Percentiles rank a stretch among this genome's conserved stretches.
Conservation (phyloP, 345 rosid species). For the Turnera subulata region DNA sequence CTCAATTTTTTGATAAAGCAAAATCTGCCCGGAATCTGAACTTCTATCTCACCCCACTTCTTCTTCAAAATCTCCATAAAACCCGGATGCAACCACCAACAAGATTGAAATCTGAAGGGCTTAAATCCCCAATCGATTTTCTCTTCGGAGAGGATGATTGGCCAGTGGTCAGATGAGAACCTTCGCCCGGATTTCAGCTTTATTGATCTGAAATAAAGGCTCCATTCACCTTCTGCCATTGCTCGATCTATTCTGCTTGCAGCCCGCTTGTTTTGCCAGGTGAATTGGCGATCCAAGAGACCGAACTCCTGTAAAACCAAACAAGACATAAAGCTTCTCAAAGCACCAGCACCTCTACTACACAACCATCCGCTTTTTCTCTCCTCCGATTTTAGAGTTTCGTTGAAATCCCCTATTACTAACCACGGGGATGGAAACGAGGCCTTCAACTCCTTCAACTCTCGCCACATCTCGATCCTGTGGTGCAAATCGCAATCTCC, state of each 20-base stretch:
- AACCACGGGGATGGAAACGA: no score
- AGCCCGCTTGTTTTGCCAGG: not conserved
- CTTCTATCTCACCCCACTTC: not conserved
- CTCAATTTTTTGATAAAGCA: not conserved
- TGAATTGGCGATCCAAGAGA: no score
- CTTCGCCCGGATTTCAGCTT: not conserved
- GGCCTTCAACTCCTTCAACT: no score
- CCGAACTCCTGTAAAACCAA: not conserved
- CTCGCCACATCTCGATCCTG: not conserved
- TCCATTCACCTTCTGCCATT: not conserved
- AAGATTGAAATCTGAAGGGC: no score
- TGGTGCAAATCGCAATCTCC: no score
- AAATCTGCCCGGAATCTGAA: not conserved
- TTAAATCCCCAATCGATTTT: not conserved
- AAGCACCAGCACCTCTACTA: not conserved
- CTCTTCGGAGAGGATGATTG: not conserved
- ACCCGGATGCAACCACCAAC: not conserved
- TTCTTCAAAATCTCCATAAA: no score
- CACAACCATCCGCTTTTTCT: not conserved
- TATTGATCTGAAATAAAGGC: no score
- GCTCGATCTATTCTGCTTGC: not conserved
- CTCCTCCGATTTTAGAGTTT: not conserved
- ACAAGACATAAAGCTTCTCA: not conserved
- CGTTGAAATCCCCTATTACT: no score
- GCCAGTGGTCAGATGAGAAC: not conserved